Evolutionary conservation across 352 stramenopile genomes (phyloP).

Genomic region (Phytopythium aichiense): DNA sequence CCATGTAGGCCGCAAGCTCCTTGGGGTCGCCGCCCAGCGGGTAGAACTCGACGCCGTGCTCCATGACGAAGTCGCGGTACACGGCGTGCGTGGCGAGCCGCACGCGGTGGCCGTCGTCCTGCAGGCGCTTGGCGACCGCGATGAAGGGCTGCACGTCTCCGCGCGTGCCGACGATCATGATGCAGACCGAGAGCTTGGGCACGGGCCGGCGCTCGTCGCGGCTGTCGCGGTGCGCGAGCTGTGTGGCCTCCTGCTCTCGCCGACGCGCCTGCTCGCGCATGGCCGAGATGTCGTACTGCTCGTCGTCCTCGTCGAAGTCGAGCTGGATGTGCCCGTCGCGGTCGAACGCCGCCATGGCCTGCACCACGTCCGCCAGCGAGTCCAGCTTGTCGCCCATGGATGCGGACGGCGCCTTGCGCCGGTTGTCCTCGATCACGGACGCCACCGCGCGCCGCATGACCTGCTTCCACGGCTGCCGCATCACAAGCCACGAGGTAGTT

Average conservation of each 20-base stretch:
- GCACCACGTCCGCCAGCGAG: constrained; percentile 38
- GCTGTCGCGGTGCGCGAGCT: constrained; percentile 2
- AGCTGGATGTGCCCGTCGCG: constrained; percentile 42
- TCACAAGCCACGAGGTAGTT: neutral
- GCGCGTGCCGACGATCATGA: constrained; percentile 79
- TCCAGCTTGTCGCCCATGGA: constrained; percentile 11
- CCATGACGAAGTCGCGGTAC: constrained; percentile 79
- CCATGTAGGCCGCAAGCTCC: constrained; percentile 87
- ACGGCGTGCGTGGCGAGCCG: constrained; percentile 86
- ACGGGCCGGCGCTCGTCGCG: constrained; percentile 15
- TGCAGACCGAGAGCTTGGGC: constrained; percentile 48
- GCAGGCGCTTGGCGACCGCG: constrained; percentile 64
- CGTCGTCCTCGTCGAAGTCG: constrained; percentile 42
- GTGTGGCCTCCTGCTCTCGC: constrained; percentile 15
- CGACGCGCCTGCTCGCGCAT: constrained; percentile 26
- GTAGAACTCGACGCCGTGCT: constrained; percentile 68
- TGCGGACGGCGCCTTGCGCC: constrained; percentile 1
- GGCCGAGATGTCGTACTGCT: constrained; percentile 34
- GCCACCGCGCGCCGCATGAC: constrained; percentile 16
- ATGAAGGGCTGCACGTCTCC: constrained; percentile 77
- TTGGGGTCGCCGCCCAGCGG: constrained; percentile 62
- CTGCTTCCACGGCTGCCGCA: constrained; percentile 21
- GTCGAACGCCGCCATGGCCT: constrained; percentile 44
- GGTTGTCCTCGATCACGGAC: constrained; percentile 17
- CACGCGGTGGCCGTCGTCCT: constrained; percentile 83